phyloP scores from a whole-genome alignment of 805 yeast genomes.

The Candida piceae region DNA sequence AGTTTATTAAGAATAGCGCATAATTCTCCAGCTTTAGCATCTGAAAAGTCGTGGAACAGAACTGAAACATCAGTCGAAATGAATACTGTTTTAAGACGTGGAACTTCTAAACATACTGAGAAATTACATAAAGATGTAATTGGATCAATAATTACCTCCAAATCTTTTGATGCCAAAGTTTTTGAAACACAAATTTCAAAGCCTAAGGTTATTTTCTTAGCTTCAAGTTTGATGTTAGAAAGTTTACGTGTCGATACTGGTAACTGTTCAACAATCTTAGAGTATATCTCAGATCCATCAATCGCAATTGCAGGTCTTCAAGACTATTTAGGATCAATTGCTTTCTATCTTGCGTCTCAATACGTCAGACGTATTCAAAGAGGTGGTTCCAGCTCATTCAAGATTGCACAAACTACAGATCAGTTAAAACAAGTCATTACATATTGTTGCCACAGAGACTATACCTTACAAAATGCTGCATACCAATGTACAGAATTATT shows the following conservation, averaged over 20 bases:
- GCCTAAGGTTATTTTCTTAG: constrained; percentile 80
- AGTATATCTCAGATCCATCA: constrained; percentile 85
- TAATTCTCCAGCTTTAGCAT: constrained; percentile 82
- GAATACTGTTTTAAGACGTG: constrained; percentile 85
- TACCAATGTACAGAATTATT: constrained; percentile 69
- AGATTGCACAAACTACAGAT: constrained; percentile 52
- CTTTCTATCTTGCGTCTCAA: constrained; percentile 52
- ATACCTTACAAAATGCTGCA: constrained; percentile 72
- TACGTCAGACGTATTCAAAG: constrained; percentile 48
- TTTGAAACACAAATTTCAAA: constrained; percentile 49
- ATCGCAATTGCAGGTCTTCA: constrained; percentile 63
- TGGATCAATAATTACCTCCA: constrained; percentile 43
- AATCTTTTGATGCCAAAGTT: constrained; percentile 39
- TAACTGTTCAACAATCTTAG: constrained; percentile 68
- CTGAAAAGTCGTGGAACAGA: constrained; percentile 72
- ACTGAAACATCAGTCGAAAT: constrained; percentile 90
- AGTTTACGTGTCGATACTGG: constrained; percentile 74
- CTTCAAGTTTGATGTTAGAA: constrained; percentile 79
- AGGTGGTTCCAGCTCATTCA: constrained; percentile 51
- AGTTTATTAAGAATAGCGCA: constrained; percentile 71
- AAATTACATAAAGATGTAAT: constrained; percentile 67
- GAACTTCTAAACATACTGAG: constrained; percentile 77
- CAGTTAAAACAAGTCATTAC: constrained; percentile 68
- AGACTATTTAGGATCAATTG: constrained; percentile 60
- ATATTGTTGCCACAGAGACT: constrained; percentile 73